Base-by-base conservation (phyloP, 352 stramenopile genomes). In the Globisporangium spiculum region DNA sequence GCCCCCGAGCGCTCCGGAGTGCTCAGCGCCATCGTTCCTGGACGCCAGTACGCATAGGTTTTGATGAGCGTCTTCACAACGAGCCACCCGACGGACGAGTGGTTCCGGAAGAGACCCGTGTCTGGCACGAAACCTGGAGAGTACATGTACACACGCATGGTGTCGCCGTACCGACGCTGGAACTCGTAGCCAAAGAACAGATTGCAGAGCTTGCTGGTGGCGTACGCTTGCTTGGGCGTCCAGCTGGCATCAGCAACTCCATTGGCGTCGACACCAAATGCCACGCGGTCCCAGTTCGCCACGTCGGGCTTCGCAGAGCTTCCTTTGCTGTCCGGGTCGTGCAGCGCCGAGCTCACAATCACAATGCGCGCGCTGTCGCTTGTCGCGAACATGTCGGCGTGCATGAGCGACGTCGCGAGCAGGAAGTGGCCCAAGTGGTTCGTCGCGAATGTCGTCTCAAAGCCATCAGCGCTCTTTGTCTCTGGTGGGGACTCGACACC, bases 371-470 rank as follows among this genome's bases (percentile, higher is more conserved):
- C 57, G 0, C 68, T 61, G 14, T 48, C 58, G 9, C 36, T 26
- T 5, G 70, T 38, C 14, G 22, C 55, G 46, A 79, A 81, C 67
- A 71, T 46, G 24, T 65, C 65, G 9, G 48, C 52, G 63, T 77
- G 65, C 36, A 70, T 67, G 2, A 81, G 52, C 54, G 70, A 68
- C 20, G 67, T 77, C 44, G 69, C 70, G 24, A 81, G 65, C 50
- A 81, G n/a, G 36, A 81, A 81, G n/a, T 81, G 75, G n/a, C 65
- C 62, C 32, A 79, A 48, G 68, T 81, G 75, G 55, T 81, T 81
- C 34, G 75, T 79, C 22, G 73, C 75, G 34, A 81, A 81, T 46
- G 73, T 81, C 12, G 70, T 79, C 63, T 81, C 75, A 27, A 79
- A 79, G 12, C 75, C 72, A 12, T 81, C 75, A 12, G 24, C 66